Evolutionary conservation across 1,284 basidiomycete genomes (phyloP).

Genomic region (Fomitiporia mediterranea): DNA sequence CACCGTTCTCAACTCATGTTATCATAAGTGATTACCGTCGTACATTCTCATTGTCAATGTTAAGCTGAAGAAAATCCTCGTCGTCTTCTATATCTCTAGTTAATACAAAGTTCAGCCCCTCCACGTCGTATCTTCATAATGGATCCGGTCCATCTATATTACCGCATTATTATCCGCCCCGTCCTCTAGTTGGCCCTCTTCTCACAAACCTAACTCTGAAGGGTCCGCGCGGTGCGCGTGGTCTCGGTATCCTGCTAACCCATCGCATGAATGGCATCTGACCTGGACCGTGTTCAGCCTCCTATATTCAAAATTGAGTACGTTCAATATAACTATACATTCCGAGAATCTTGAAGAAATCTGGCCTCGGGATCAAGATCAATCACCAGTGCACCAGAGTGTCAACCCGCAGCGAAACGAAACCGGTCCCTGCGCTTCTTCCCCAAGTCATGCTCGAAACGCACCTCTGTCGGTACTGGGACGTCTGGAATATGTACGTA

Average conservation of each 20-base stretch:
- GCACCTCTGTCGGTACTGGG: conserved; percentile 60
- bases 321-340: conserved; percentile 31
- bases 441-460: conserved; percentile 51
- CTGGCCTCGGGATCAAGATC: conserved; percentile 48
- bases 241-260: conserved; percentile 8
- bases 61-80: background rate
- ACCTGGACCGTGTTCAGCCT: conserved; percentile 11
- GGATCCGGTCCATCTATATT: background rate
- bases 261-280: conserved; percentile 10
- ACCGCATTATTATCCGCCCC: background rate
- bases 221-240: too few relatives aligned
- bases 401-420: conserved; percentile 85
- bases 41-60: background rate
- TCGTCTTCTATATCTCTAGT: background rate
- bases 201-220: conserved; percentile 32
- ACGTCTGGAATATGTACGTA: conserved; percentile 37
- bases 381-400: conserved; percentile 81
- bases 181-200: conserved; percentile 21
- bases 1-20: background rate
- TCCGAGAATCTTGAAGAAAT: background rate
- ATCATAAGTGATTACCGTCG: background rate
- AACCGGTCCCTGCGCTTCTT: conserved; percentile 53
- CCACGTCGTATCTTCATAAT: background rate
- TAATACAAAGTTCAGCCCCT: background rate
- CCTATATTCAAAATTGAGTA: conserved; percentile 15